Evolutionary conservation across 2,329 filamentous ascomycete species (phyloP).

Genomic region (Penicillium fuscoglaucum): DNA sequence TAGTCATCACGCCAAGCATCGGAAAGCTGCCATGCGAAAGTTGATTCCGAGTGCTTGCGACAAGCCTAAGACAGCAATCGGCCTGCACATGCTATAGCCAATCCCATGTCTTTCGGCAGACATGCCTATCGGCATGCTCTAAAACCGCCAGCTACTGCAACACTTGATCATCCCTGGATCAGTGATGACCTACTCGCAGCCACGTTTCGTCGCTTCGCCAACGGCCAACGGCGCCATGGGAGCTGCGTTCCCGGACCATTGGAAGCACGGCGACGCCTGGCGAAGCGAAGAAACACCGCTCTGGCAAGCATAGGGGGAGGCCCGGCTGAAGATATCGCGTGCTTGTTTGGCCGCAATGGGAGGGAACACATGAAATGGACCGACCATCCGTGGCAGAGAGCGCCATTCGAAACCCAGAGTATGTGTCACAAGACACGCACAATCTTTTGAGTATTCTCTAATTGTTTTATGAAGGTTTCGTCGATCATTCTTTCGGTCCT

Average conservation of each 20-base stretch:
- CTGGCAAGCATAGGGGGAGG: slow-evolving; percentile 41
- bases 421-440: background rate
- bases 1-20: slow-evolving; percentile 29
- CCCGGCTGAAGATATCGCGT: slow-evolving; percentile 39
- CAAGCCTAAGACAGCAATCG: slow-evolving; percentile 21
- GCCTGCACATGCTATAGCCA: slow-evolving; percentile 23
- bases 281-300: slow-evolving; percentile 57
- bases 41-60: slow-evolving; percentile 8
- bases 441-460: background rate
- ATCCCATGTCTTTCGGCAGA: slow-evolving; percentile 45
- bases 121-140: slow-evolving; percentile 44
- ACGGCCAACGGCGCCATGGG: slow-evolving; percentile 54
- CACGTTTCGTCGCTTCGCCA: slow-evolving; percentile 51
- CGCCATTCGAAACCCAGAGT: slow-evolving; percentile 28
- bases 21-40: slow-evolving; percentile 20
- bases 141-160: slow-evolving; percentile 28
- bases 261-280: slow-evolving; percentile 58
- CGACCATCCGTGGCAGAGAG: slow-evolving; percentile 28
- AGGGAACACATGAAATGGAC: slow-evolving; percentile 41
- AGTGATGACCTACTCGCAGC: slow-evolving; percentile 47
- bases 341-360: slow-evolving; percentile 45
- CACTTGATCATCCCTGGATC: slow-evolving; percentile 46
- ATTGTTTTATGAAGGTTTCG: slow-evolving; percentile 17
- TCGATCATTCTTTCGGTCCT: slow-evolving; percentile 20
- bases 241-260: slow-evolving; percentile 63